Percentiles rank a stretch among this genome's conserved stretches.
Evolutionary conservation across 2,329 filamentous ascomycete genomes (phyloP).

Genomic region (Neurospora crassa): DNA sequence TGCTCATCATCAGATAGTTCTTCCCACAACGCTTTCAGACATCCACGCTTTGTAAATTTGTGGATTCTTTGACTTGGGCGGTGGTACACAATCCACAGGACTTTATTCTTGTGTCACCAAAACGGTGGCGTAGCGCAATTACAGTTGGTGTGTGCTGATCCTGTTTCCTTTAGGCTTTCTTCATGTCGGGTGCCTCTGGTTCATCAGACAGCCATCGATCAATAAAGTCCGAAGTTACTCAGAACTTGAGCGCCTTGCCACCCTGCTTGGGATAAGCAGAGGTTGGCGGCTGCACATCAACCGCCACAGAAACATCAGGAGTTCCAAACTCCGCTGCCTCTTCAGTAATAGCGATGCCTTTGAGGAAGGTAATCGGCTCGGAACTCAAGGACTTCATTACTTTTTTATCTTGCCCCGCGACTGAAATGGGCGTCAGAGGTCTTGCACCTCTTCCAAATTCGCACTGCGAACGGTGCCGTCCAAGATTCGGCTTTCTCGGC

Average conservation of each 20-base stretch:
- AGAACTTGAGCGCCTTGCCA: not conserved
- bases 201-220: not conserved
- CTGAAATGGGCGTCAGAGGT: not conserved
- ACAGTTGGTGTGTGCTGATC: not conserved
- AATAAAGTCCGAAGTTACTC: not conserved
- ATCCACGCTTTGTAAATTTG: not conserved
- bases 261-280: not conserved
- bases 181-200: not conserved
- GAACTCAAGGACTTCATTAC: not conserved
- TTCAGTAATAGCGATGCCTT: slow-evolving; percentile 12
- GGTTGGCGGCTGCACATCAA: not conserved
- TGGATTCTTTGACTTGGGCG: not conserved
- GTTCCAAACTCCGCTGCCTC: slow-evolving; percentile 14
- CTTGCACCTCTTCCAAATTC: not conserved
- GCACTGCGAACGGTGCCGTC: not conserved
- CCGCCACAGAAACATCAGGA: slow-evolving; percentile 1
- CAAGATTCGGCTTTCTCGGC: not conserved
- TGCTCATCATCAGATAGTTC: not conserved
- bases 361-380: slow-evolving; percentile 1
- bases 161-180: not conserved
- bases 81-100: not conserved
- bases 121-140: not conserved
- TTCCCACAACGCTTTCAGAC: not conserved
- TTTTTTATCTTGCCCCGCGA: not conserved
- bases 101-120: not conserved